A percentile compares a stretch with the other conserved stretches of the same genome.
Evolutionary conservation across 768 basidiomycete genomes (phyloP).

Genomic region (Infundibulicybe gibba): DNA sequence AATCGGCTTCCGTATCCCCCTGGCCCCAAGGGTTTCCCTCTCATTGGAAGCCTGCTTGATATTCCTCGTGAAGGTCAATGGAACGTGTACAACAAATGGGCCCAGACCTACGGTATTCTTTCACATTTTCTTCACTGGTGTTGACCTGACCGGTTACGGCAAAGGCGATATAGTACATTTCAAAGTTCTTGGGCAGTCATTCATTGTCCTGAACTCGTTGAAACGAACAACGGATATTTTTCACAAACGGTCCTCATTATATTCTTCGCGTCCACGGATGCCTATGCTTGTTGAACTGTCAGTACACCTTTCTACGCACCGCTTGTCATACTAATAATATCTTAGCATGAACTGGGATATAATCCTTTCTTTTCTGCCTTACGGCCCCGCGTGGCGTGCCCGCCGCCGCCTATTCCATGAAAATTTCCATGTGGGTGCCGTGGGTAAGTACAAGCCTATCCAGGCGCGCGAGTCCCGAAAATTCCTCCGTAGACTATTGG

Average conservation of each 20-base stretch:
- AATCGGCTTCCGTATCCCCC: too few relatives aligned
- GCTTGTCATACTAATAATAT: neutral
- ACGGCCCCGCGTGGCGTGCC: conserved; percentile 24
- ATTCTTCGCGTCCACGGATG: conserved; percentile 8
- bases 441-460: conserved; percentile 14
- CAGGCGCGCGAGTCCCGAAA: conserved; percentile 19
- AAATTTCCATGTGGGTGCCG: conserved; percentile 15
- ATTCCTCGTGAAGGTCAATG: conserved; percentile 9
- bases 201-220: conserved; percentile 11
- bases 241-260: conserved; percentile 9
- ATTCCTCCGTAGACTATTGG: conserved; percentile 10
- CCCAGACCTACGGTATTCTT: conserved; percentile 16
- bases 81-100: conserved; percentile 19
- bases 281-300: neutral
- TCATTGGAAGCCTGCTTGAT: too few relatives aligned
- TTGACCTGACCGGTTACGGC: too few relatives aligned
- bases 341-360: conserved; percentile 30
- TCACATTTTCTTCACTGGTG: too few relatives aligned
- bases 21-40: too few relatives aligned
- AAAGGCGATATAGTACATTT: conserved; percentile 9
- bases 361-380: conserved; percentile 20
- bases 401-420: conserved; percentile 24
- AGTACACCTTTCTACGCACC: conserved; percentile 12
- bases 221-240: conserved; percentile 10
- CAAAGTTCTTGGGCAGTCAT: conserved; percentile 8